Base-by-base conservation (phyloP, 1,139 yeast genomes). In the Protomyces macrosporus region DNA sequence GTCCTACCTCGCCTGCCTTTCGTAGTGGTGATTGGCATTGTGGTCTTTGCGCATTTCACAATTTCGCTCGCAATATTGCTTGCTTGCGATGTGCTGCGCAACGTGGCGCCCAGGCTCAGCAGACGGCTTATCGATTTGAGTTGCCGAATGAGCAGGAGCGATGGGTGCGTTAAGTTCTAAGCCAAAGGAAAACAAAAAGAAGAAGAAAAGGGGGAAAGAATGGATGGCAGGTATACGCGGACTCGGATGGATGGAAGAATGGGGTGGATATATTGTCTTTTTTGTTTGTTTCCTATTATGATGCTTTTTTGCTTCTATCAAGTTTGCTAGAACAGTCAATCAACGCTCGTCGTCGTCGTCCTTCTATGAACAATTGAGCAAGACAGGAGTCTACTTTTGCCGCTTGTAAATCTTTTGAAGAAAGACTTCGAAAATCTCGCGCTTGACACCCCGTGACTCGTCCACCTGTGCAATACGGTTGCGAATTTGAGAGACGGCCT, bases 341-440 rank as follows among this genome's bases (percentile, higher is more conserved):
- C 23, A 23, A 23, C 23, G 23, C 23, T 23, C 23, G 23, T 23
- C 23, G 23, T 23, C 23, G 12, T 6, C n/a, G 42, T 39, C 42
- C 4, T 12, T 9, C 7, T 39, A 9, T 39, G n/a, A 12, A 45
- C 34, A 16, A 6, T 30, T 34, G 12, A 14, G n/a, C 54, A 4
- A 23, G 23, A 23, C 2, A 34, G 7, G 16, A 6, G 14, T 7
- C 65, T 84, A 93, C 80, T 91, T 93, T 67, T 86, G 83, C 77
- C 99, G 87, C 81, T 90, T 91, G 84, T 95, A 93, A 71, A 95
- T 88, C 79, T 93, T 95, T 75, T 83, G 82, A 73, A 95, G 83
- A 80, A 95, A 95, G 6, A 85, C 83, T 53, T 88, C 83, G 72
- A 93, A 82, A 36, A 90, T 97, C 55, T 86, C 88, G 71, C 83